These are phyloP conservation scores for Penicillium sp. DNA, from an alignment of 2,329 filamentous ascomycete genomes.

Conservation along the genomic window DNA sequence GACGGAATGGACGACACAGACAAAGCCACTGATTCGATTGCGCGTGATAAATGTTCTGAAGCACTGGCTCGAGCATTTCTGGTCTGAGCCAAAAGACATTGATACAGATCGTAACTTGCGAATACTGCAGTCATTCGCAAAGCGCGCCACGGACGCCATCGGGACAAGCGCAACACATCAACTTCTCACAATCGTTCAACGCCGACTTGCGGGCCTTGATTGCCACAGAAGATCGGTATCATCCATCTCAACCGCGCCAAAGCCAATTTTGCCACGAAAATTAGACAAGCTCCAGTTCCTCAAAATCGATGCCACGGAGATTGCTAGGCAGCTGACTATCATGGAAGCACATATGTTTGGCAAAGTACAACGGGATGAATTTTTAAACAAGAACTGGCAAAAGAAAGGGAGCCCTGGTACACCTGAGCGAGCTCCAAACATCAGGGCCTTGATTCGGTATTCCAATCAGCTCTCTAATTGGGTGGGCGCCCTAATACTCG, in stretches of 20 bases:
- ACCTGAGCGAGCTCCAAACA: conserved; percentile 69
- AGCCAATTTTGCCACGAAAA: conserved; percentile 87
- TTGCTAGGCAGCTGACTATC: conserved; percentile 85
- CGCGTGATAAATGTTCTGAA: conserved; percentile 90
- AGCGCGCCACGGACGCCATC: conserved; percentile 2
- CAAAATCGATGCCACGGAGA: conserved; percentile 85
- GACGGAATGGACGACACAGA: conserved; percentile 73
- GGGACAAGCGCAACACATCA: conserved; percentile 48
- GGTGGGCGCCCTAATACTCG: conserved; percentile 92
- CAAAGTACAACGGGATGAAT: conserved; percentile 86
- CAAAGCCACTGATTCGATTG: conserved; percentile 83
- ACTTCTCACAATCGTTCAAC: conserved; percentile 72
- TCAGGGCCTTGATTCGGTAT: conserved; percentile 85
- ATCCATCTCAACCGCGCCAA: conserved; percentile 65
- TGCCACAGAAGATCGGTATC: conserved; percentile 46
- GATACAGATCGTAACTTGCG: conserved; percentile 66
- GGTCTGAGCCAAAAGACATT: conserved; percentile 71
- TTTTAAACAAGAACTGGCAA: conserved; percentile 91
- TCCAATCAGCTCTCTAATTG: conserved; percentile 96
- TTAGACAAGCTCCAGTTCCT: conserved; percentile 96
- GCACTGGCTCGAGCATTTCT: conserved; percentile 92
- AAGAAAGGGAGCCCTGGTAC: conserved; percentile 63
- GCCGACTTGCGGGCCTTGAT: conserved; percentile 71
- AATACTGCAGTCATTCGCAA: conserved; percentile 73
- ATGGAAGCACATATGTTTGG: conserved; percentile 83